These are phyloP conservation scores for Urtica urens DNA, from an alignment of 306 rosid species.

Conservation along the genomic window DNA sequence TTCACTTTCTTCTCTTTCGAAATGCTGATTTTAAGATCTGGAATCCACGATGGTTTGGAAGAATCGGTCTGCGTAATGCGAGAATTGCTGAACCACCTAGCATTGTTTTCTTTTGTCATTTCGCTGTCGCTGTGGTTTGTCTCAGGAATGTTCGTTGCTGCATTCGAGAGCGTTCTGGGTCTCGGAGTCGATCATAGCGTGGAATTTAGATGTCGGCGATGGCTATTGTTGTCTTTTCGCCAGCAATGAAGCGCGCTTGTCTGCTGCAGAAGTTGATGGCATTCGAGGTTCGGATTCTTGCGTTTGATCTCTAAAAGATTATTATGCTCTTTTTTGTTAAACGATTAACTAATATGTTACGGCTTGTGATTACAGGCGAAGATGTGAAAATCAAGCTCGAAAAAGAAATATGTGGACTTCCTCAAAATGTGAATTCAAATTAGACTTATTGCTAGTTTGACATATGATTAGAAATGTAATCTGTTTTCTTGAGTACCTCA, in stretches of 20 bases:
- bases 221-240: conserved; percentile 46
- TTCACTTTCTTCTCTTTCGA: conserved; percentile 11
- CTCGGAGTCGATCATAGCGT: conserved; percentile 51
- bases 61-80: too few relatives aligned
- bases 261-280: conserved; percentile 24
- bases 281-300: conserved; percentile 40
- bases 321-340: background rate
- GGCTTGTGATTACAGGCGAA: conserved; percentile 33
- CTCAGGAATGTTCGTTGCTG: conserved; percentile 39
- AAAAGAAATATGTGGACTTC: conserved; percentile 53
- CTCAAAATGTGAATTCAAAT: conserved; percentile 38
- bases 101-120: too few relatives aligned
- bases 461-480: conserved; percentile 1
- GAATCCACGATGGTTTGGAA: too few relatives aligned
- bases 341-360: background rate
- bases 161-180: conserved; percentile 82
- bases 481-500: background rate
- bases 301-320: background rate
- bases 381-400: conserved; percentile 66
- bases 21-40: background rate
- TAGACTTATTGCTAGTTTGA: background rate
- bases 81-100: too few relatives aligned
- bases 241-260: conserved; percentile 49
- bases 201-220: conserved; percentile 56
- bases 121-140: conserved; percentile 15